Percentiles rank a stretch among this genome's conserved stretches.
phyloP scores from a whole-genome alignment of 176 grass and related monocot genomes.

The Aegilops bicornis region DNA sequence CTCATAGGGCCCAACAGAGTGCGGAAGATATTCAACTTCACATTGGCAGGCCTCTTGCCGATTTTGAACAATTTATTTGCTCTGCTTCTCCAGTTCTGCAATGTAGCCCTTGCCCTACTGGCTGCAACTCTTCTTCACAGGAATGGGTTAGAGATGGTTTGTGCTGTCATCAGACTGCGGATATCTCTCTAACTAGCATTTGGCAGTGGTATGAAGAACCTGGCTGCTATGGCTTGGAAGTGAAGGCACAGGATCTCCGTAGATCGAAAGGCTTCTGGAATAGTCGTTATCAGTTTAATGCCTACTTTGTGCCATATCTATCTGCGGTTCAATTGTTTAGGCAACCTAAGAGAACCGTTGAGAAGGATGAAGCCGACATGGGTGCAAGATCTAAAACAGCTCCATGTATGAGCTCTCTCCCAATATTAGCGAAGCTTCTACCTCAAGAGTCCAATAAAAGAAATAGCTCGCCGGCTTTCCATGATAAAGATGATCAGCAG shows the following conservation, averaged over 20 bases:
- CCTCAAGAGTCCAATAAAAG: constrained; percentile 33
- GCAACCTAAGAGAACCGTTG: constrained; percentile 16
- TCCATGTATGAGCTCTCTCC: constrained; percentile 26
- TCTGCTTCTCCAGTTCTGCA: constrained; percentile 65
- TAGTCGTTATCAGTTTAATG: constrained; percentile 35
- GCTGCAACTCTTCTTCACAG: constrained; percentile 31
- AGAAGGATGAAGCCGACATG: background rate
- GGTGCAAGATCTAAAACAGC: constrained; percentile 27
- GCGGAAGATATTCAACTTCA: constrained; percentile 35
- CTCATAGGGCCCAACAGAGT: constrained; percentile 27
- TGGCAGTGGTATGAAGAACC: constrained; percentile 91
- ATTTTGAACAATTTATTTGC: constrained; percentile 62
- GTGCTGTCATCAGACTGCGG: constrained; percentile 38
- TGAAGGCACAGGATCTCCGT: constrained; percentile 54
- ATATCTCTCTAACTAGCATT: constrained; percentile 55
- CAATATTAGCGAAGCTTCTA: constrained; percentile 54
- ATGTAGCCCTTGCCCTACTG: constrained; percentile 8
- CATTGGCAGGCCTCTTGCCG: constrained; percentile 48
- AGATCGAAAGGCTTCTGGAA: constrained; percentile 34
- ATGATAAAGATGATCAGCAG: constrained; percentile 25
- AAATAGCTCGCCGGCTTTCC: constrained; percentile 20
- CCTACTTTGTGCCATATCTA: constrained; percentile 81
- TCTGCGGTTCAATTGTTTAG: constrained; percentile 75
- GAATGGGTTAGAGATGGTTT: constrained; percentile 23
- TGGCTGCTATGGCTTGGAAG: constrained; percentile 74